Percentiles rank a stretch among this genome's conserved stretches.
Conservation (phyloP, 352 stramenopile species). For the Blastocystis sp. region DNA sequence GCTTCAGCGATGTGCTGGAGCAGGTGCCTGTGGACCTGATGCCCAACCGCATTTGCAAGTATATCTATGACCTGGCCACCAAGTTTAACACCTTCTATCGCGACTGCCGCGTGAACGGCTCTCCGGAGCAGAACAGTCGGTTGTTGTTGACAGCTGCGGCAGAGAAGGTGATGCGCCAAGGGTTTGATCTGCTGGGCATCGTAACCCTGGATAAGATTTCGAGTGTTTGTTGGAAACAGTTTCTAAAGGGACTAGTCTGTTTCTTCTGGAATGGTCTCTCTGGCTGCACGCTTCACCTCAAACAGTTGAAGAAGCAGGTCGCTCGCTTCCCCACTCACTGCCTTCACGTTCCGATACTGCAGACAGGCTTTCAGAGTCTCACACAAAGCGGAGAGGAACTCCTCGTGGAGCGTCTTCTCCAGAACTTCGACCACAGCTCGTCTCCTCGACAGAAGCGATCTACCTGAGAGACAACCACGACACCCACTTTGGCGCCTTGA, state of each 20-base stretch:
- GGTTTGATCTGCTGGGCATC: slow-evolving; percentile 85
- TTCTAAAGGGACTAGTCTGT: slow-evolving; percentile 18
- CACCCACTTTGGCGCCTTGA: neutral
- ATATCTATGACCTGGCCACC: slow-evolving; percentile 90
- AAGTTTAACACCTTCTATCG: slow-evolving; percentile 95
- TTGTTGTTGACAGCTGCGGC: slow-evolving; percentile 91
- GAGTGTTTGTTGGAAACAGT: slow-evolving; percentile 5
- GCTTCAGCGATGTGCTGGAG: slow-evolving; percentile 87
- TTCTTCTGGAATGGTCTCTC: slow-evolving; percentile 42
- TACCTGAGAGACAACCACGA: neutral
- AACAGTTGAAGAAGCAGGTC: neutral
- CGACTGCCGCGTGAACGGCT: slow-evolving; percentile 90
- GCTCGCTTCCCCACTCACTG: neutral
- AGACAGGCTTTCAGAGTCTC: neutral
- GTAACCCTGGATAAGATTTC: slow-evolving; percentile 86
- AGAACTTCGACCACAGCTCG: neutral
- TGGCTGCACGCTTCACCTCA: neutral
- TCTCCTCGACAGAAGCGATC: neutral
- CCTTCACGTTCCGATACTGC: neutral
- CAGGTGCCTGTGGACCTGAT: slow-evolving; percentile 87
- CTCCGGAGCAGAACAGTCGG: slow-evolving; percentile 85
- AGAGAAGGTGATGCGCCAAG: slow-evolving; percentile 85
- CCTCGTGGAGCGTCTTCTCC: neutral
- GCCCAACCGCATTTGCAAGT: slow-evolving; percentile 94
- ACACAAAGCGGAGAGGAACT: neutral